phyloP scores from a whole-genome alignment of 345 rosid species.

The Capsella bursapastoris region DNA sequence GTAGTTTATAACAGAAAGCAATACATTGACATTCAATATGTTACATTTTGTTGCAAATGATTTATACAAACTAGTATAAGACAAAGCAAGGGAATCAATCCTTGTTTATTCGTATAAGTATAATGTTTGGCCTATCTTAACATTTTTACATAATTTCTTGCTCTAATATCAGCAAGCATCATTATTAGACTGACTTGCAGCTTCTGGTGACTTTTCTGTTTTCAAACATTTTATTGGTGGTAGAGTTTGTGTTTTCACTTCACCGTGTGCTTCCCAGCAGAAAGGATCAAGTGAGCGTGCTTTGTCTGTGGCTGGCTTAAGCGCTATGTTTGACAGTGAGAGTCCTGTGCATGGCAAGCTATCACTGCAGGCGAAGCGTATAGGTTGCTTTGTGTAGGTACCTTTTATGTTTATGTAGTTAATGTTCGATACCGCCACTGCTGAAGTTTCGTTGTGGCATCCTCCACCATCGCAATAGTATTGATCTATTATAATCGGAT shows the following conservation, averaged over 20 bases:
- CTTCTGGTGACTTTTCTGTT: constrained; percentile 51
- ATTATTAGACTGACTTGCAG: constrained; percentile 35
- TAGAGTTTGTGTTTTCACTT: constrained; percentile 56
- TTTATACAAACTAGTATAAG: constrained; percentile 36
- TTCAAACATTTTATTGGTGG: constrained; percentile 75
- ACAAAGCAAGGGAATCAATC: constrained; percentile 15
- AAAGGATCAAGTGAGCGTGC: constrained; percentile 52
- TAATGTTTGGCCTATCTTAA: constrained; percentile 30
- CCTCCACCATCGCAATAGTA: constrained; percentile 69
- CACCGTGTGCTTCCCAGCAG: constrained; percentile 87
- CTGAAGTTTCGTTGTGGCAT: constrained; percentile 72
- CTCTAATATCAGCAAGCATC: constrained; percentile 54
- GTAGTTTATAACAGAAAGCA: constrained; percentile 18
- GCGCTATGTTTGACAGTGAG: constrained; percentile 61
- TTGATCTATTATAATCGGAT: constrained; percentile 86
- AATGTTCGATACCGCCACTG: constrained; percentile 74
- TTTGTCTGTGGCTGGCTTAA: constrained; percentile 53
- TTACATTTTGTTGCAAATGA: constrained; percentile 16
- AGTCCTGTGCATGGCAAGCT: constrained; percentile 75
- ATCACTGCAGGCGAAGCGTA: constrained; percentile 84
- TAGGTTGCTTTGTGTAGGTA: constrained; percentile 69
- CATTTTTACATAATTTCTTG: constrained; percentile 20
- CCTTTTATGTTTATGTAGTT: constrained; percentile 75
- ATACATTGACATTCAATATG: constrained; percentile 18
- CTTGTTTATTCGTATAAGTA: constrained; percentile 24